These are phyloP conservation scores for Lichtheimia hyalospora DNA, from an alignment of 371 early-diverging fungal genomes.

Conservation along the genomic window DNA sequence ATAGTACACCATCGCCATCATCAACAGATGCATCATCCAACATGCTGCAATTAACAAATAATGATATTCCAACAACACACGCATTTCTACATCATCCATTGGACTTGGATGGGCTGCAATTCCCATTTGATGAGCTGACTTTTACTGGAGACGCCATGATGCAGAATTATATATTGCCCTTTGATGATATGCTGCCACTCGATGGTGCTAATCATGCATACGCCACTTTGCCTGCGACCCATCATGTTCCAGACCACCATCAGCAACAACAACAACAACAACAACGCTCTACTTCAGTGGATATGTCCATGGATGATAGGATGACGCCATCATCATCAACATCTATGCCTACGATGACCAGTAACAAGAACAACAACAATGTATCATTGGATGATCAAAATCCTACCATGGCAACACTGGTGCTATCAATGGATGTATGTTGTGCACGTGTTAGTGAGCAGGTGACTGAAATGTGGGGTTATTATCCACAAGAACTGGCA, in stretches of 20 bases:
- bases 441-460: slow-evolving; percentile 56
- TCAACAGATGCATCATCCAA: not conserved
- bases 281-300: not conserved
- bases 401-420: slow-evolving; percentile 9
- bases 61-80: not conserved
- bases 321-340: not conserved
- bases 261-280: not conserved
- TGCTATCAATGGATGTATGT: slow-evolving; percentile 50
- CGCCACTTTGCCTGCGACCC: too few relatives aligned
- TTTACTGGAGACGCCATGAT: not conserved
- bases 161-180: not conserved
- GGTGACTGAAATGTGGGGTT: slow-evolving; percentile 45
- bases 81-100: not conserved
- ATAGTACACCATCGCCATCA: not conserved
- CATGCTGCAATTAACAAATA: not conserved
- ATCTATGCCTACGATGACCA: not conserved
- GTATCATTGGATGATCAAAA: not conserved
- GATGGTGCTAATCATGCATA: too few relatives aligned
- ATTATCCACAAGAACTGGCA: slow-evolving; percentile 52
- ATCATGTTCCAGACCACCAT: not conserved
- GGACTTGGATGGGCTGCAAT: not conserved
- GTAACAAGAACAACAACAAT: not conserved
- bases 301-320: not conserved
- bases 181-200: too few relatives aligned
- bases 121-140: not conserved